Percentiles rank a stretch among this genome's conserved stretches.
Conservation (phyloP, 2,329 filamentous ascomycete genomes). For the Fusarium transvaalense region DNA sequence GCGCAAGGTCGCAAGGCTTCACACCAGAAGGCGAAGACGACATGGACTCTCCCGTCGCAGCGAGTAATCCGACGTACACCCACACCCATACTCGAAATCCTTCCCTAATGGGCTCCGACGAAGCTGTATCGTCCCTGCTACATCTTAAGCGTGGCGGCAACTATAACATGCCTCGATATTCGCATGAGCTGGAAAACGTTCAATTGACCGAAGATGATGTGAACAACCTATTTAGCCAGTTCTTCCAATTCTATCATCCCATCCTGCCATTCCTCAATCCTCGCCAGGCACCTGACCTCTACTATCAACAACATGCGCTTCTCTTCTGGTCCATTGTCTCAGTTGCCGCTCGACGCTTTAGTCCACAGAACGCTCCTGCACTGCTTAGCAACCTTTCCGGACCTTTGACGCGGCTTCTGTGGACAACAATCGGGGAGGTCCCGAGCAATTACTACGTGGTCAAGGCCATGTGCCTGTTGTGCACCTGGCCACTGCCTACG, state of each 20-base stretch:
- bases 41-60: constrained; percentile 69
- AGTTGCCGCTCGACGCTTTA: constrained; percentile 79
- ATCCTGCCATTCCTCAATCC: constrained; percentile 82
- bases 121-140: constrained; percentile 74
- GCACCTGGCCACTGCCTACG: constrained; percentile 86
- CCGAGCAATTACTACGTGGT: constrained; percentile 84
- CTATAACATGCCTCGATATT: constrained; percentile 70
- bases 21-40: constrained; percentile 67
- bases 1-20: constrained; percentile 71
- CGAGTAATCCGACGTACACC: constrained; percentile 64
- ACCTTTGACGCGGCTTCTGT: constrained; percentile 77
- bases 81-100: constrained; percentile 73
- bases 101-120: constrained; percentile 75
- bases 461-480: constrained; percentile 83
- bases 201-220: constrained; percentile 74
- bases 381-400: constrained; percentile 77
- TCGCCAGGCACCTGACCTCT: constrained; percentile 75
- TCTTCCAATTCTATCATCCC: constrained; percentile 80
- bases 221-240: constrained; percentile 76
- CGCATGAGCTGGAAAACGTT: constrained; percentile 72
- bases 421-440: constrained; percentile 81
- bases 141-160: constrained; percentile 75
- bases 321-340: constrained; percentile 89
- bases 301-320: constrained; percentile 81
- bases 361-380: constrained; percentile 65